Evolutionary conservation across 352 stramenopile species (phyloP), one percentile per base, ranked within the genome.

Genomic region (Pythium scleroteichum): DNA sequence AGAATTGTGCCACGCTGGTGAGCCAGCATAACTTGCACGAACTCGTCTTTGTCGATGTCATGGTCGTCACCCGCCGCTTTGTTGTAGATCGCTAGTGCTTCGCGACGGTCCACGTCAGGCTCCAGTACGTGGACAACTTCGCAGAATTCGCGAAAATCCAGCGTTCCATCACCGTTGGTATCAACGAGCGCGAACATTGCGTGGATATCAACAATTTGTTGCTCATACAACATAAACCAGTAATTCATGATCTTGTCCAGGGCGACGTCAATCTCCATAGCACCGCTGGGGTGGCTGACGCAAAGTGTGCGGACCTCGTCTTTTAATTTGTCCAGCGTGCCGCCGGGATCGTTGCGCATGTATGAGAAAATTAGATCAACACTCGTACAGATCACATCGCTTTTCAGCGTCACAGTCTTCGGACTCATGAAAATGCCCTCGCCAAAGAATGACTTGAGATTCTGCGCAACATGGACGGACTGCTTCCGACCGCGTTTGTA

Each of bases 31-130:
- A 87, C 74, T 23, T 88, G 69, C 17, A 88, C 78, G 46, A 93
- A 91, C 53, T 90, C 79, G 22, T 90, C 76, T 54, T 87, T 87
- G 53, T 90, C 84, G 29, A 91, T 88, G n/a, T 90, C 78, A 23
- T 90, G 74, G 53, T 93, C 79, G 16, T 88, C 79, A 5, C 78
- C 78, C 29, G 79, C 79, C 6, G 80, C 79, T 20, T 73, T 69
- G 50, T 87, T 88, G 54, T 91, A 91, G 23, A 91, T 62, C 29
- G 64, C 55, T 19, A 91, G 54, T 2, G 66, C 70, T 23, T 93
- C 79, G 4, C 79, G 79, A 20, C 81, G 76, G 20, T 86, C 76
- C 67, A 93, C 88, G 4, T 67, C 68, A 0, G 83, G 79, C 56
- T 92, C 83, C 0, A 92, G 53, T 26, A 80, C 71, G 13, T 69